These are phyloP conservation scores for Ceratocystis destructans DNA, from an alignment of 2,329 filamentous ascomycete species.

Conservation along the genomic window DNA sequence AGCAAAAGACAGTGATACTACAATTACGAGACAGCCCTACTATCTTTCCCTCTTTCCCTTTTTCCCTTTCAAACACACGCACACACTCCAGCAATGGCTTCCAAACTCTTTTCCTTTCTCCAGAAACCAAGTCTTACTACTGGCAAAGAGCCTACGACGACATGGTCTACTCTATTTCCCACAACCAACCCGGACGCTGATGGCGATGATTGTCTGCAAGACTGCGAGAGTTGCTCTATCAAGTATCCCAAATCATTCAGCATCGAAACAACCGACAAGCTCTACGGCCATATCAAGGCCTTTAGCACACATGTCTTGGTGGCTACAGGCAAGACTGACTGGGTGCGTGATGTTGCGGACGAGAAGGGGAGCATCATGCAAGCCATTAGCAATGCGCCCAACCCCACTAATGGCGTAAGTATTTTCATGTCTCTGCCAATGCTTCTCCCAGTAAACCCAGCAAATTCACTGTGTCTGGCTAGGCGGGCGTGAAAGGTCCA, in stretches of 20 bases:
- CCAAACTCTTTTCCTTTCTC: constrained; percentile 31
- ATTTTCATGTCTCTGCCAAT: not conserved
- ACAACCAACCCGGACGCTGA: constrained; percentile 62
- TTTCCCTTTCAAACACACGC: not conserved
- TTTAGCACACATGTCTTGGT: constrained; percentile 86
- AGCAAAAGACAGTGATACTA: too few relatives aligned
- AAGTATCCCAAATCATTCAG: constrained; percentile 59
- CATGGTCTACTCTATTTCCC: constrained; percentile 48
- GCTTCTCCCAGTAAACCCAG: too few relatives aligned
- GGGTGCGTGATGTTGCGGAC: constrained; percentile 77
- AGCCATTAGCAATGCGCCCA: constrained; percentile 46
- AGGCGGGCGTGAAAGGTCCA: not conserved
- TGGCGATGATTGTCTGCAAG: constrained; percentile 76
- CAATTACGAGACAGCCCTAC: too few relatives aligned
- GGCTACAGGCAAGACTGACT: constrained; percentile 91
- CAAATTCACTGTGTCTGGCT: not conserved
- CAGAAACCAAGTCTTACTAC: constrained; percentile 24
- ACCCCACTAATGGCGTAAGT: constrained; percentile 55
- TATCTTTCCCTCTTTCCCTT: not conserved
- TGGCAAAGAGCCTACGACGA: constrained; percentile 20
- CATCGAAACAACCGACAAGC: constrained; percentile 60
- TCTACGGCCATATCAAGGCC: constrained; percentile 75
- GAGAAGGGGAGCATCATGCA: constrained; percentile 79
- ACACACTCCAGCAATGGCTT: constrained; percentile 27
- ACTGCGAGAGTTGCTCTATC: constrained; percentile 70